A percentile compares a stretch with the other conserved stretches of the same genome.
These are phyloP conservation scores for Inonotus obliquus DNA, from an alignment of 1,284 basidiomycete species.

Conservation along the genomic window DNA sequence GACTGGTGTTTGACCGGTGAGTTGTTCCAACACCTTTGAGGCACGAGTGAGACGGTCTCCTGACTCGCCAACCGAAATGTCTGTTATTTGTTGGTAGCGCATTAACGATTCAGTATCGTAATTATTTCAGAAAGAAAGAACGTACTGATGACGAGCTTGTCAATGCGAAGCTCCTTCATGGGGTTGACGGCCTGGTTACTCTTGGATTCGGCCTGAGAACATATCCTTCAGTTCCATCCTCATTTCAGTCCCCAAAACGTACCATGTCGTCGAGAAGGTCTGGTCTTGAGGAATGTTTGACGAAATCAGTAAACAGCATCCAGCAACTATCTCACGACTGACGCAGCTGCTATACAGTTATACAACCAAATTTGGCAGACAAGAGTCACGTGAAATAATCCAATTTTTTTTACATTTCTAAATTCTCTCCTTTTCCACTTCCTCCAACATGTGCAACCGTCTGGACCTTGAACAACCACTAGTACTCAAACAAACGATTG, in stretches of 20 bases:
- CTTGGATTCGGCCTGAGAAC: conserved; percentile 77
- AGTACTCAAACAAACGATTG: too few species aligned
- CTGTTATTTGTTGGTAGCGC: conserved; percentile 37
- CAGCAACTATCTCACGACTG: background rate
- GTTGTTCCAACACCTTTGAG: conserved; percentile 98
- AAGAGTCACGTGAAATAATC: background rate
- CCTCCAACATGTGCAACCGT: background rate
- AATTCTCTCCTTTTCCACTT: background rate
- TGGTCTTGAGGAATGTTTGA: conserved; percentile 16
- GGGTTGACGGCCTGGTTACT: conserved; percentile 64
- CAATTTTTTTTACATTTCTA: background rate
- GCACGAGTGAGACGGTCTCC: conserved; percentile 99
- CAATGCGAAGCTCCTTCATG: conserved; percentile 96
- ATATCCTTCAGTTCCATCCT: background rate
- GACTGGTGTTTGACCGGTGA: conserved; percentile 98
- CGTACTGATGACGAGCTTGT: conserved; percentile 99
- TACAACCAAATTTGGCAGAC: background rate
- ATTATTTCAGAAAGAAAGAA: conserved; percentile 25
- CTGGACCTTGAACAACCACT: too few species aligned
- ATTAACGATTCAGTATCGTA: conserved; percentile 1
- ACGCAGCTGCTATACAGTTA: background rate
- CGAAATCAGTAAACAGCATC: conserved; percentile 11
- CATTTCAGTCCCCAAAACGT: background rate
- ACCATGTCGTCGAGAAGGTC: conserved; percentile 18
- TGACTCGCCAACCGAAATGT: conserved; percentile 99